Conservation (phyloP, 202 grass and related monocot species). For the Setaria viridis region DNA sequence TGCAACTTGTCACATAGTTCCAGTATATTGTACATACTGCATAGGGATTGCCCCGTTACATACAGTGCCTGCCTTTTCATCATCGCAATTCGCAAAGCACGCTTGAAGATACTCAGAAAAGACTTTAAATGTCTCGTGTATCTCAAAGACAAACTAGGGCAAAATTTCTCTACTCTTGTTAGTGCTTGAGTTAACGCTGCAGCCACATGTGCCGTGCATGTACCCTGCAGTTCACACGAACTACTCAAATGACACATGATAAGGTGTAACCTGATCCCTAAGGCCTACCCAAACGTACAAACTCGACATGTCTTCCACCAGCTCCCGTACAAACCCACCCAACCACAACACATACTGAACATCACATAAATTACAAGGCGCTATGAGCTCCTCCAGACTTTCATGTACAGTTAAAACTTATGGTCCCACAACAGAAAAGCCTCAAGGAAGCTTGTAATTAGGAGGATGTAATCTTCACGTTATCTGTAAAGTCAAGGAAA, state of each 20-base stretch:
- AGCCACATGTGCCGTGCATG: background rate
- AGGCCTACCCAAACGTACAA: background rate
- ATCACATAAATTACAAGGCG: constrained; percentile 44
- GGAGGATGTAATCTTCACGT: background rate
- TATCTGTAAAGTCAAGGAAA: constrained; percentile 44
- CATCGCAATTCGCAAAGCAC: constrained; percentile 43
- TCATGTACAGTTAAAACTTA: constrained; percentile 61
- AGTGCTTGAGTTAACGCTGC: background rate
- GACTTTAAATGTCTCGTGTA: background rate
- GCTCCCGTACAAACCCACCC: background rate
- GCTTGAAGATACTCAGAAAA: constrained; percentile 39
- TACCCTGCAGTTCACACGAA: background rate
- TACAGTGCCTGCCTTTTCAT: constrained; percentile 30
- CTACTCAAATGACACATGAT: constrained; percentile 22
- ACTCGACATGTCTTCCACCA: background rate
- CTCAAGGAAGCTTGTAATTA: background rate
- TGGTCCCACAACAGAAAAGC: constrained; percentile 19
- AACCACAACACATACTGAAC: background rate
- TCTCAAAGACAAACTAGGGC: constrained; percentile 18
- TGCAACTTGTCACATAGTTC: background rate
- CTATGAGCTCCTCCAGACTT: constrained; percentile 39
- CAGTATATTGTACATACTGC: background rate
- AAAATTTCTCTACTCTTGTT: constrained; percentile 26
- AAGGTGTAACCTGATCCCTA: background rate
- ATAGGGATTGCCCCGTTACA: background rate